These are phyloP conservation scores for Naganishia liquefaciens DNA, from an alignment of 1,284 basidiomycete genomes.

Conservation along the genomic window DNA sequence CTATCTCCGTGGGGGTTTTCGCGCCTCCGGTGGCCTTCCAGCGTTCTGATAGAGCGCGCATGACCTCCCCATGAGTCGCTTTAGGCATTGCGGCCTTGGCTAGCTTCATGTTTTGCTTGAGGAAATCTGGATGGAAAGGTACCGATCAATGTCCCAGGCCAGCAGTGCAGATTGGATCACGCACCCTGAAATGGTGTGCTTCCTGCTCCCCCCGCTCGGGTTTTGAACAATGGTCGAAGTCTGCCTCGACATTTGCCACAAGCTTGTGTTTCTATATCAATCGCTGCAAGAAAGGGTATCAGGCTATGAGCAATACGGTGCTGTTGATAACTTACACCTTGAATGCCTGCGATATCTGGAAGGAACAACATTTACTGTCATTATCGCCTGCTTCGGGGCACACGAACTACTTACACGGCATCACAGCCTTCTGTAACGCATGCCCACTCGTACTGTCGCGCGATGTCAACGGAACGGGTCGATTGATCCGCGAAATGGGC, in stretches of 20 bases:
- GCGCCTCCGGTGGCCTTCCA: conserved; percentile 41
- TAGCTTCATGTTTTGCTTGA: conserved; percentile 47
- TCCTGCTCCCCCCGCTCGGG: conserved; percentile 35
- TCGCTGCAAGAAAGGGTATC: conserved; percentile 37
- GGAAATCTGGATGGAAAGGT: conserved; percentile 38
- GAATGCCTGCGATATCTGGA: conserved; percentile 31
- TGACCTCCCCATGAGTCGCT: conserved; percentile 47
- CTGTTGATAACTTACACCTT: conserved; percentile 23
- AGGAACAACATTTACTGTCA: neutral
- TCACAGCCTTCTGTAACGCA: conserved; percentile 44
- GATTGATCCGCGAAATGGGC: neutral
- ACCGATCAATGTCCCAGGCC: neutral
- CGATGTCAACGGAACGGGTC: neutral
- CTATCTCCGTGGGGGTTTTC: conserved; percentile 26
- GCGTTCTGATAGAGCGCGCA: conserved; percentile 45
- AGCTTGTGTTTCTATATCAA: conserved; percentile 44
- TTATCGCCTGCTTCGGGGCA: neutral
- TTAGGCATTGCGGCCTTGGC: conserved; percentile 46
- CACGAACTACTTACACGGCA: conserved; percentile 40
- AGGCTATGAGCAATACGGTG: neutral
- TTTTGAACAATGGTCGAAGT: conserved; percentile 46
- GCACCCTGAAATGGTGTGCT: conserved; percentile 45
- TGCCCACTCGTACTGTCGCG: conserved; percentile 44
- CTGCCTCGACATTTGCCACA: conserved; percentile 45
- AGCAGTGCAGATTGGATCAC: conserved; percentile 17